phyloP scores from a whole-genome alignment of 2,329 filamentous ascomycete species.

The Didymella segeticola region DNA sequence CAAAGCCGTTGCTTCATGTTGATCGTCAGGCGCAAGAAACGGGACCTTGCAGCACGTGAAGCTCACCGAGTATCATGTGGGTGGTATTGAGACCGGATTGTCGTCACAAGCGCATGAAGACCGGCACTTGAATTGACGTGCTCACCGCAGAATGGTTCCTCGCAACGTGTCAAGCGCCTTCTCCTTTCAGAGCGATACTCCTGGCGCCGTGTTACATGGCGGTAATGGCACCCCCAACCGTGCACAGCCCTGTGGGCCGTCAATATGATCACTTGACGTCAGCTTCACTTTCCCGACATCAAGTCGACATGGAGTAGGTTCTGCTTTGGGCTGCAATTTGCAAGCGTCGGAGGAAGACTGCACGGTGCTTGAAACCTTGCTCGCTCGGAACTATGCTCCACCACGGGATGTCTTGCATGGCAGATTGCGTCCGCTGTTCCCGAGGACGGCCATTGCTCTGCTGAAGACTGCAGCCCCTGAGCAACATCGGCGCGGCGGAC shows the following conservation, averaged over 20 bases:
- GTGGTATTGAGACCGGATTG: not conserved
- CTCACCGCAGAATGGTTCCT: conserved; percentile 4
- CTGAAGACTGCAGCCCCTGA: conserved; percentile 12
- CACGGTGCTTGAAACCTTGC: conserved; percentile 6
- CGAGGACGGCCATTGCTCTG: conserved; percentile 4
- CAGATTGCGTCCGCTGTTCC: conserved; percentile 18
- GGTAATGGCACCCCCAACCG: conserved; percentile 13
- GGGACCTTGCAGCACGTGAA: conserved; percentile 12
- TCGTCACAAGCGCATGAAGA: not conserved
- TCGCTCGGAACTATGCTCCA: conserved; percentile 10
- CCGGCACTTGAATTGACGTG: conserved; percentile 6
- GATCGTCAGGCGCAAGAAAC: conserved; percentile 12
- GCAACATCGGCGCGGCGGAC: conserved; percentile 6
- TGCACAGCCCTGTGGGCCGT: conserved; percentile 10
- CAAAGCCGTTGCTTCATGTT: conserved; percentile 18
- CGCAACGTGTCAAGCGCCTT: conserved; percentile 17
- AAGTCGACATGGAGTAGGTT: conserved; percentile 9
- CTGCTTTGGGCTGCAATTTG: conserved; percentile 11
- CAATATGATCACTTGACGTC: conserved; percentile 13
- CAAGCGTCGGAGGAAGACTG: conserved; percentile 10
- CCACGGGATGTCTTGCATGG: conserved; percentile 30
- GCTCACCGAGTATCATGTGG: conserved; percentile 16
- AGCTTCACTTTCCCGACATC: conserved; percentile 16
- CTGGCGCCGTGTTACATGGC: conserved; percentile 14
- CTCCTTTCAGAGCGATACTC: conserved; percentile 13